Percentiles rank a stretch among this genome's conserved stretches.
phyloP scores from a whole-genome alignment of 129 eudicot genomes.

The Lactuca saligna region DNA sequence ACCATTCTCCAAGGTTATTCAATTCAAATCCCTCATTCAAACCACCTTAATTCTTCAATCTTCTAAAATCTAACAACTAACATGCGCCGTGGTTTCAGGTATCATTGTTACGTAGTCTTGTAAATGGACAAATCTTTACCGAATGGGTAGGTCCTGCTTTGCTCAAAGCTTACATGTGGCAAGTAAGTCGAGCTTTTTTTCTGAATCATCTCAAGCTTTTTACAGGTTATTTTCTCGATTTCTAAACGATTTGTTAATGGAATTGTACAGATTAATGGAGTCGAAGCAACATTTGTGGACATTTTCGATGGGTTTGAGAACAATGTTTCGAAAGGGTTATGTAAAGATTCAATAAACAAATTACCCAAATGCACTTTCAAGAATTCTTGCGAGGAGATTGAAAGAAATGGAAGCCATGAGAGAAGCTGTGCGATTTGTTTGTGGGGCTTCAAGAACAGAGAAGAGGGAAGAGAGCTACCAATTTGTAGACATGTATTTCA shows the following conservation, averaged over 20 bases:
- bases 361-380: conserved; percentile 43
- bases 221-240: not conserved
- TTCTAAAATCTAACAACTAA: not conserved
- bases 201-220: not conserved
- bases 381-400: conserved; percentile 4
- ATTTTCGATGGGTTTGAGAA: conserved; percentile 54
- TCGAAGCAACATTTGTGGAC: conserved; percentile 49
- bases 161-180: conserved; percentile 87
- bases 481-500: conserved; percentile 65
- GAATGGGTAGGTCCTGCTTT: conserved; percentile 94
- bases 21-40: not conserved
- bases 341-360: conserved; percentile 43
- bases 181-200: conserved; percentile 38
- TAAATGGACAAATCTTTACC: conserved; percentile 70
- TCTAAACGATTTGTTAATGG: not conserved
- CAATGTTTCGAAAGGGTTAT: conserved; percentile 46
- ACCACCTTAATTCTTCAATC: not conserved
- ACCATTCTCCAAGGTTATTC: conserved; percentile 67
- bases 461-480: conserved; percentile 48
- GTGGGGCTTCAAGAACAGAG: conserved; percentile 45
- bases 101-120: conserved; percentile 66
- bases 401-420: conserved; percentile 17
- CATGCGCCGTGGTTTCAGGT: conserved; percentile 34
- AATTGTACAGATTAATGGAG: conserved; percentile 44
- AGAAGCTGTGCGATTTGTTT: conserved; percentile 58